Percentiles rank a stretch among this genome's conserved stretches.
Conservation (phyloP, 2,329 filamentous ascomycete species). For the Nemania sp. region DNA sequence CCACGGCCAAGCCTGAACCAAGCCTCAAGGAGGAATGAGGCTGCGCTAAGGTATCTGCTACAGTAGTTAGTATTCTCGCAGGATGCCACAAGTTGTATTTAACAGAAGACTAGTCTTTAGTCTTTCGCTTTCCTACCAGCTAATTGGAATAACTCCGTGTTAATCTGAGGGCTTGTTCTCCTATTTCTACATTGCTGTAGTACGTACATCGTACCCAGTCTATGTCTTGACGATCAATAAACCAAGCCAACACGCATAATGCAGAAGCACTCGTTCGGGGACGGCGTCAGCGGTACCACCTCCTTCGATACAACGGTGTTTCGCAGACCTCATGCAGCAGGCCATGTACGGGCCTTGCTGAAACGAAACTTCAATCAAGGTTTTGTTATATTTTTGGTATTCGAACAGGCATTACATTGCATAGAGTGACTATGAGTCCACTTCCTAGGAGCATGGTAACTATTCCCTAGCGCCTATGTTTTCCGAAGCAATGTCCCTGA, state of each 20-base stretch:
- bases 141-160: not conserved
- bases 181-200: not conserved
- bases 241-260: conserved; percentile 9
- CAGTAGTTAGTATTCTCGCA: not conserved
- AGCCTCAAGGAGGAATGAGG: conserved; percentile 28
- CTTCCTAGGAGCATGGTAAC: not conserved
- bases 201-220: conserved; percentile 7
- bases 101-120: not conserved
- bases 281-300: conserved; percentile 20
- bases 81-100: not conserved
- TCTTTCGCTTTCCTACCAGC: not conserved
- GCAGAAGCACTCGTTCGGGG: not conserved
- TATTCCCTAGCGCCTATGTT: not conserved
- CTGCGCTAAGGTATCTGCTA: conserved; percentile 17
- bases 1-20: conserved; percentile 15
- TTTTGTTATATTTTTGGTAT: conserved; percentile 23
- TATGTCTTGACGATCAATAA: not conserved
- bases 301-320: conserved; percentile 19
- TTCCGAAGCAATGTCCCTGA: not conserved
- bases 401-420: not conserved
- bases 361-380: conserved; percentile 9
- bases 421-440: not conserved
- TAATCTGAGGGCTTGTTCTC: not conserved
- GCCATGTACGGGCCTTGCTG: conserved; percentile 19
- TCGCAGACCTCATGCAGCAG: conserved; percentile 28